Evolutionary conservation across 2,329 filamentous ascomycete species (phyloP), one percentile per base, ranked within the genome.

Genomic region (Huntiella abstrusa): DNA sequence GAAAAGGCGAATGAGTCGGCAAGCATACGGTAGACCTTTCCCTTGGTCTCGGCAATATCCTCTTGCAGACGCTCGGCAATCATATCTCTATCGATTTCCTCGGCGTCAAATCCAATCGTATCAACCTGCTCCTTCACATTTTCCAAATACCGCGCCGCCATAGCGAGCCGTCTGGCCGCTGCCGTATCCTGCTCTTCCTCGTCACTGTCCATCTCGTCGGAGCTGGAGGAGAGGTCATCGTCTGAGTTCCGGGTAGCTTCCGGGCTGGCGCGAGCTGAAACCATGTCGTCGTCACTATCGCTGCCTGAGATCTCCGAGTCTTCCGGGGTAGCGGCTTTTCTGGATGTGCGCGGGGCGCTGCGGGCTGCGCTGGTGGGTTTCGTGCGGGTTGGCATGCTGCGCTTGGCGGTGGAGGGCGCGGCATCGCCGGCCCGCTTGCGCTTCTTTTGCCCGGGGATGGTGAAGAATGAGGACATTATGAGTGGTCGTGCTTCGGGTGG

Each of bases 381-480:
- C 33, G 32, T 37, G 42, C 41, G 42, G 34, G 48, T 33, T 17
- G 48, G 41, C 36, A 46, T 47, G n/a, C 44, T 28, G 45, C 48
- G 48, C 22, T 49, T 49, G 22, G 48, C 34, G 22, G 45, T 36
- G 33, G 41, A 33, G 38, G 61, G 62, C 43, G 75, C 69, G 12
- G 65, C 58, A 19, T 70, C 68, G 48, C 66, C 61, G 5, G 67
- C 57, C 51, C 87, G 73, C 70, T 96, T 96, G 56, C 91, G 73
- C 71, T 96, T 96, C 66, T 83, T 84, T 58, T 88, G 81, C 36
- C 82, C 81, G 4, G 91, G 86, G 35, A 80, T 68, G 44, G 87
- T 94, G 64, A 98, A 98, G 64, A 96, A 98, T 35, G 87, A 94
- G 57, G 88, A 93, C 87, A 93, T 92, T 28, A 28, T 28, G 22